A percentile compares a stretch with the other conserved stretches of the same genome.
Evolutionary conservation across 345 rosid genomes (phyloP).

Genomic region (Acer negundo): DNA sequence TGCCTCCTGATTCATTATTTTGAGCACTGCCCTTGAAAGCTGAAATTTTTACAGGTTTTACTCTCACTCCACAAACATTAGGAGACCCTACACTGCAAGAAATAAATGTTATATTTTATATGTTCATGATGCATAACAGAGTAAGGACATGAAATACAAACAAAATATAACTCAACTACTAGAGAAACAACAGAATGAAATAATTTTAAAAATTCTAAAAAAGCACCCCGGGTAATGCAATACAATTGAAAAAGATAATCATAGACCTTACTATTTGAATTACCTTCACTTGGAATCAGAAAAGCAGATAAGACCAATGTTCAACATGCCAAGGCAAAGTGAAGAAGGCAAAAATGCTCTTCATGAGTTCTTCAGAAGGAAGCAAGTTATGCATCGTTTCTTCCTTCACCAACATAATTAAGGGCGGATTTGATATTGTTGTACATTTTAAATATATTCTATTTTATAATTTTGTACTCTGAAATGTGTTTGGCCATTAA

Average conservation of each 20-base stretch:
- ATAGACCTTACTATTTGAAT: too few relatives aligned
- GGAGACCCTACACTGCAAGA: constrained; percentile 70
- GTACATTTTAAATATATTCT: too few relatives aligned
- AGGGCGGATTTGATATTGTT: too few relatives aligned
- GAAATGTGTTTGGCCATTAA: too few relatives aligned
- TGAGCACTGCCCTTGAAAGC: constrained; percentile 74
- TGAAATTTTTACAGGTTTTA: constrained; percentile 59
- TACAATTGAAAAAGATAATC: not conserved
- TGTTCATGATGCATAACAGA: constrained; percentile 20
- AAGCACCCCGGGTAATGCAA: not conserved
- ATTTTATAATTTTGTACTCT: too few relatives aligned
- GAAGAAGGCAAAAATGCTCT: too few relatives aligned
- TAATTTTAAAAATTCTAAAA: not conserved
- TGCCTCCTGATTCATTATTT: constrained; percentile 57
- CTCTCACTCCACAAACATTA: constrained; percentile 43
- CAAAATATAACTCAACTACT: not conserved
- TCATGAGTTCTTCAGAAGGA: too few relatives aligned
- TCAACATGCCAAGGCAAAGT: too few relatives aligned
- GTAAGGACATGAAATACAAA: constrained; percentile 11
- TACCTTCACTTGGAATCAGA: not conserved
- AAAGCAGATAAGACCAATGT: too few relatives aligned
- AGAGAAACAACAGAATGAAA: constrained; percentile 6
- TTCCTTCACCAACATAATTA: too few relatives aligned
- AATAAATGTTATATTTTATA: constrained; percentile 25
- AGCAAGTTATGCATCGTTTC: too few relatives aligned